A percentile compares a stretch with the other conserved stretches of the same genome.
phyloP scores from a whole-genome alignment of 495 filamentous ascomycete species.

The Aspergillus taichungensis region DNA sequence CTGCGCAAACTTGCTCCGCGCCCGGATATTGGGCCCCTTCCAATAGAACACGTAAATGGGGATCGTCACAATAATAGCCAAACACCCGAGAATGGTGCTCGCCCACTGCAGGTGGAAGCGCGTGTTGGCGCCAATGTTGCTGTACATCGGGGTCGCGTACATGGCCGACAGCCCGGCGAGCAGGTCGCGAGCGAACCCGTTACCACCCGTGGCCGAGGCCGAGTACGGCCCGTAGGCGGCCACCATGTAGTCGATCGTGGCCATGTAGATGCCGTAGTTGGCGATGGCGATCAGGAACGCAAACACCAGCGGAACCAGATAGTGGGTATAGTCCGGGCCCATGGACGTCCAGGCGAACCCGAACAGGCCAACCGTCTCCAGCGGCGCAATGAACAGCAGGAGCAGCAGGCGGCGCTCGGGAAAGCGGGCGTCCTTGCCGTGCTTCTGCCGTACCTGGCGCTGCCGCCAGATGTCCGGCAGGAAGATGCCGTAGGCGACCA shows the following conservation, averaged over 20 bases:
- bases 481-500: slow-evolving; percentile 55
- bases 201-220: slow-evolving; percentile 69
- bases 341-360: slow-evolving; percentile 60
- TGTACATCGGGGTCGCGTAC: slow-evolving; percentile 37
- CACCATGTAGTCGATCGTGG: slow-evolving; percentile 83
- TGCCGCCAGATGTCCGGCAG: slow-evolving; percentile 55
- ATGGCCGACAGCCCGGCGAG: slow-evolving; percentile 38
- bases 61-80: slow-evolving; percentile 34
- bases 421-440: slow-evolving; percentile 41
- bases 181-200: slow-evolving; percentile 45
- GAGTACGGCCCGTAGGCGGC: slow-evolving; percentile 69
- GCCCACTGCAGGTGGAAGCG: slow-evolving; percentile 30
- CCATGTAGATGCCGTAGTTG: slow-evolving; percentile 69
- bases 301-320: slow-evolving; percentile 53
- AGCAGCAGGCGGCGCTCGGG: slow-evolving; percentile 49
- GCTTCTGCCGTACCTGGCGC: slow-evolving; percentile 27
- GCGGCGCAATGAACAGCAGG: slow-evolving; percentile 54
- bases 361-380: slow-evolving; percentile 58
- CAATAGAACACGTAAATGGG: slow-evolving; percentile 43
- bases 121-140: slow-evolving; percentile 18
- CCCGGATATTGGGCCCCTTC: slow-evolving; percentile 35
- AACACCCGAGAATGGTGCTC: slow-evolving; percentile 28
- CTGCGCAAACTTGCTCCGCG: slow-evolving; percentile 37
- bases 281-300: slow-evolving; percentile 56
- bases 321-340: slow-evolving; percentile 51